Evolutionary conservation across 805 yeast genomes (phyloP), one percentile per base, ranked within the genome.

Genomic region (Wickerhamiella qilinensis): DNA sequence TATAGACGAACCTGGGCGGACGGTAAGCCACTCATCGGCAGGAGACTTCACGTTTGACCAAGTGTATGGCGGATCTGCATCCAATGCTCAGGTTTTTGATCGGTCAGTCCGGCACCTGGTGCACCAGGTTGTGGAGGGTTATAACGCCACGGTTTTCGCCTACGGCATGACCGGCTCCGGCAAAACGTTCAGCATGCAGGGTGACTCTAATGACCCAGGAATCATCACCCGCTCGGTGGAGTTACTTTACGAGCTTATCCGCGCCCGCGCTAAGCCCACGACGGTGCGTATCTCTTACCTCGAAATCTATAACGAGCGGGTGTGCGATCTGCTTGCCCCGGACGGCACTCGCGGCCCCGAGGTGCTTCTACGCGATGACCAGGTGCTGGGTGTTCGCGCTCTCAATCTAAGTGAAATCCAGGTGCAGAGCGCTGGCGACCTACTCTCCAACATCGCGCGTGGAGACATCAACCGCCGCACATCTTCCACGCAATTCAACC

Each of bases 161-260:
- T 84, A 84, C 51, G 95, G 95, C 27, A 81, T 81, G 84, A 84
- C 95, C 0, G 94, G 94, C 0, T 78, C 93, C 1, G 95, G 95
- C 9, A 84, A 84, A 56, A 84, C 95, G 0, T 75, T 71, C 53
- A 72, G 93, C 2, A 84, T 84, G 93, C 77, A 76, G 45, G 94
- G 94, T 22, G 44, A 47, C 4, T 77, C 75, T 44, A 19, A 20
- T 15, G 50, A 46, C 27, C 75, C 77, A 0, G 94, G 94, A 3
- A 65, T 84, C 36, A 78, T 85, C 32, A 74, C 77, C 30, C 60
- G 74, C 29, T 76, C 88, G 4, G 75, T 77, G 11, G 63, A 66
- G 39, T 69, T 71, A 33, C 63, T 81, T 2, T 85, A 75, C 50
- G 57, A 63, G 12, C 38, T 39, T 30, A 47, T 48, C 4, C 19